Base-by-base conservation (phyloP, 1,284 basidiomycete genomes). In the Albatrellus sp. region DNA sequence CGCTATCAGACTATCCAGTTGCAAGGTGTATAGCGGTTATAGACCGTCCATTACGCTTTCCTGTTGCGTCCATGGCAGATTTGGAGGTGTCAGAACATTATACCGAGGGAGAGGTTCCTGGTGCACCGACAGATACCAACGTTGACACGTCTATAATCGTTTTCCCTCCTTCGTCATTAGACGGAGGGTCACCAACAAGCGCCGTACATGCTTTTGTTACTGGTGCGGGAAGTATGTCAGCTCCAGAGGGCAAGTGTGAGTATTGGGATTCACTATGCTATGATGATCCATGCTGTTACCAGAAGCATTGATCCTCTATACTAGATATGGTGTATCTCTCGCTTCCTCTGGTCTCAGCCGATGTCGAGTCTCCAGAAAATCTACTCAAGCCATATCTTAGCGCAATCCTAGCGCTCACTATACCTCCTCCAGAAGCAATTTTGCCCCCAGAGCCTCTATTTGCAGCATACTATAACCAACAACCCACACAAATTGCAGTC, bases 181-280 rank as follows among this genome's bases (percentile, higher is more conserved):
- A 58, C 0, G 63, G 60, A 17, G 75, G 73, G 3, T 72, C 75
- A 6, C 46, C 57, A 0, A 63, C 60, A 1, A 61, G 65, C 6
- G 70, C 83, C 1, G 88, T 83, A 2, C 79, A 80, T 40, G 80
- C 72, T 0, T 63, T 93, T 41, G 64, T 90, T 42, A 82, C 84
- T 35, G 94, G 93, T 6, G 79, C 88, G 56, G 85, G 81, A 8
- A 90, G 86, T 1, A 76, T 93, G 63, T 84, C 87, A 7, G 78
- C 89, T 45, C 94, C 94, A 0, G 66, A 73, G 44, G 88, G 81
- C 1, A 84, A 85, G 73, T 87, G 90, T 90, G 59, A 57, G 77
- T 60, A 24, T 7, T 7, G 24, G 24, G 7, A 24, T 24, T 24
- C 2, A 16, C 5, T 17, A 4, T 16, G 3, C 28, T 35, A 34